A percentile compares a stretch with the other conserved stretches of the same genome.
Conservation (phyloP, 768 basidiomycete genomes). For the Cystoderma amianthinum region DNA sequence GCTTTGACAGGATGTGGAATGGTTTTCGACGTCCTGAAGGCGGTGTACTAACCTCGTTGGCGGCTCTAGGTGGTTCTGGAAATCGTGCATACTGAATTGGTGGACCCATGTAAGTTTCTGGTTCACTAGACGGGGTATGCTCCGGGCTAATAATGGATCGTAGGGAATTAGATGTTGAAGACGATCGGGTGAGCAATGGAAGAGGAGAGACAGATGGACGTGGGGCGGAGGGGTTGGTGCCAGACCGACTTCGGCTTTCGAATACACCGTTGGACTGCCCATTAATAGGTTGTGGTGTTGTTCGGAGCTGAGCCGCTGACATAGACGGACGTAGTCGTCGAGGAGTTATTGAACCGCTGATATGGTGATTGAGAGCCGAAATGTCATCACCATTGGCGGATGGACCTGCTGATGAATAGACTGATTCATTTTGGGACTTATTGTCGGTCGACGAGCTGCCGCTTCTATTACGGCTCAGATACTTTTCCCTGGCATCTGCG, state of each 20-base stretch:
- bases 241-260: conserved; percentile 54
- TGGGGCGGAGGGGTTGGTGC: conserved; percentile 52
- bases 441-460: conserved; percentile 75
- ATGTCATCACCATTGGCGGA: conserved; percentile 52
- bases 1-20: conserved; percentile 64
- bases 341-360: conserved; percentile 48
- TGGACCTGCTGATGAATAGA: conserved; percentile 40
- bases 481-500: conserved; percentile 85
- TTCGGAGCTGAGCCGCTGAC: conserved; percentile 73
- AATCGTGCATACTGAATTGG: conserved; percentile 66
- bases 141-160: conserved; percentile 28
- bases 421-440: conserved; percentile 52
- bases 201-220: conserved; percentile 35
- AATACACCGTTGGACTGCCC: conserved; percentile 22
- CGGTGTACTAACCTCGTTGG: conserved; percentile 42
- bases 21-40: conserved; percentile 59
- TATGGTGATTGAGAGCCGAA: conserved; percentile 36
- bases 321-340: conserved; percentile 65
- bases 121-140: conserved; percentile 33
- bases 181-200: conserved; percentile 42
- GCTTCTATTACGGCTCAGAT: conserved; percentile 74
- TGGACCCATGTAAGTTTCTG: conserved; percentile 54
- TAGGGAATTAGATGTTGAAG: conserved; percentile 50
- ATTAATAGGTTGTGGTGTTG: conserved; percentile 29
- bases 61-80: conserved; percentile 52